phyloP scores from a whole-genome alignment of 192 early-diverging fungal species.

The Radiomyces spectabilis region DNA sequence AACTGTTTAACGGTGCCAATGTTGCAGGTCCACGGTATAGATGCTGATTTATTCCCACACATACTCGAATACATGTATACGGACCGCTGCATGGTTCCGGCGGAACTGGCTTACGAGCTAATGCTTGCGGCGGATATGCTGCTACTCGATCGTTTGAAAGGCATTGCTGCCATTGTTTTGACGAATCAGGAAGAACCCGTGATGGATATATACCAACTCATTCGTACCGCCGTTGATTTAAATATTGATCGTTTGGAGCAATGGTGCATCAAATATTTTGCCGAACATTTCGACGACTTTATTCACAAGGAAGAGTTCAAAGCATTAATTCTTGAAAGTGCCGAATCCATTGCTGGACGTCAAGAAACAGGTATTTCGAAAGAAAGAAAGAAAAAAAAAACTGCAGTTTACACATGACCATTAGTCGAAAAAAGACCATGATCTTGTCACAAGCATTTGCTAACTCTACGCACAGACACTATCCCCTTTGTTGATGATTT shows the following conservation, averaged over 20 bases:
- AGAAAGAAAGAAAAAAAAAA: background rate
- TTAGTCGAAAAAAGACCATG: background rate
- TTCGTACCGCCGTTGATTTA: constrained; percentile 31
- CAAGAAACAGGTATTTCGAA: constrained; percentile 27
- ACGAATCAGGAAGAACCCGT: constrained; percentile 11
- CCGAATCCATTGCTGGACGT: constrained; percentile 27
- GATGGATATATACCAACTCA: constrained; percentile 20
- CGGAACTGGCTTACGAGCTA: constrained; percentile 27
- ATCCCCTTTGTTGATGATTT: constrained; percentile 49
- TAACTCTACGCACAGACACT: constrained; percentile 30
- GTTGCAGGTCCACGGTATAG: background rate
- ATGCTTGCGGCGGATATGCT: constrained; percentile 40
- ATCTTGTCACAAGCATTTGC: background rate
- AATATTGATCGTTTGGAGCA: constrained; percentile 41
- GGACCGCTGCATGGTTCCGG: constrained; percentile 22
- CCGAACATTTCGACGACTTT: constrained; percentile 22
- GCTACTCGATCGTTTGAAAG: constrained; percentile 35
- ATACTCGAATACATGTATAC: constrained; percentile 42
- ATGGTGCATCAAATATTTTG: constrained; percentile 34
- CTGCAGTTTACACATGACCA: background rate
- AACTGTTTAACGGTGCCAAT: background rate
- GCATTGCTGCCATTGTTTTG: constrained; percentile 31
- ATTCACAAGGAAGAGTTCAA: constrained; percentile 21
- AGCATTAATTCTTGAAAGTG: constrained; percentile 26
- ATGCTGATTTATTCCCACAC: background rate